Base-by-base conservation (phyloP, 345 rosid species). In the Populus pruinosa region DNA sequence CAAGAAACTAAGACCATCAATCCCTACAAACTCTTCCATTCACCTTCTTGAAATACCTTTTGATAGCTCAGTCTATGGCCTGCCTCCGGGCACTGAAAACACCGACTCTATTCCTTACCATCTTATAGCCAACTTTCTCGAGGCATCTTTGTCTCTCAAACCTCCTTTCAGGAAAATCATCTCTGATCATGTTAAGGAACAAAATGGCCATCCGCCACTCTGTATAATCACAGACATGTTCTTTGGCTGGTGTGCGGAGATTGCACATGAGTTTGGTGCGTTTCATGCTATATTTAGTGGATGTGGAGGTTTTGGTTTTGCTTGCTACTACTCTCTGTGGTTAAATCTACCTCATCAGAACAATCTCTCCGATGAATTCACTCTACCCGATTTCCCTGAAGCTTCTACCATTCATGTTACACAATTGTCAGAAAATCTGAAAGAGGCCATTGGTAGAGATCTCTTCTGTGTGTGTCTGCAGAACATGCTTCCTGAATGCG, bases 51-150 rank as follows among this genome's bases (percentile, higher is more conserved):
- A 89, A 79, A 82, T 94, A 69, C 92, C 90, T 43, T 91, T 92
- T 85, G 50, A 80, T 9, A 84, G 91, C 84, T 83, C 87, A n/a
- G 85, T 81, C 33, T 89, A 90, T 10, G 92, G 91, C 72, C 93
- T 94, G 79, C 98, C 97, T 69, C 89, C 88, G 0, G 67, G 83
- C 74, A 77, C 87, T 0, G 98, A 90, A 77, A 94, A 92, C 87
- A 83, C 88, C 9, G 93, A 91, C 39, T 79, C 80, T 70, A 87
- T 94, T 64, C 92, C 97, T 72, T 91, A 92, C 86, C 81, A 80
- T 21, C 87, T 85, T 68, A 85, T 92, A 66, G 55, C 81, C 53
- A 80, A 53, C 12, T 92, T 94, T 69, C 81, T 92, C 17, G 80
- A 86, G 25, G 94, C 97, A 64, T 83, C 96, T 7, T 69, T 80